These are phyloP conservation scores for Arxiozyma slooffiae DNA, from an alignment of 1,139 yeast species.

Conservation along the genomic window DNA sequence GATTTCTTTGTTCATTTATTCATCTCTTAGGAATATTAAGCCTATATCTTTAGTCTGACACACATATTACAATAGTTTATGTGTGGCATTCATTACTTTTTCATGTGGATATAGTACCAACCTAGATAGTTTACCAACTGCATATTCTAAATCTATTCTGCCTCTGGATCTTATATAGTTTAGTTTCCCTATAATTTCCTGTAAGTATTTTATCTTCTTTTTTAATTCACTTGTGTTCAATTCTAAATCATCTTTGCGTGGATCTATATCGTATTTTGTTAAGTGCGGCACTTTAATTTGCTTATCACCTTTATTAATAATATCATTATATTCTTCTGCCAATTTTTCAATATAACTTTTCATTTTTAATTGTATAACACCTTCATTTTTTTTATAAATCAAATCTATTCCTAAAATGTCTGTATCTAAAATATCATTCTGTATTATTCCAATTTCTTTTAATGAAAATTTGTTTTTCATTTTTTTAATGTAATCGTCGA, in stretches of 20 bases:
- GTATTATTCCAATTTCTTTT: slow-evolving; percentile 3
- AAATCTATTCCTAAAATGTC: slow-evolving; percentile 8
- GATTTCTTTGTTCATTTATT: background rate
- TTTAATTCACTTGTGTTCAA: background rate
- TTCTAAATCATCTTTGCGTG: background rate
- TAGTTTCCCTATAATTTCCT: background rate
- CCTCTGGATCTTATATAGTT: slow-evolving; percentile 2
- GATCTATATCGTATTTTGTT: background rate
- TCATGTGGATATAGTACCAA: slow-evolving; percentile 1
- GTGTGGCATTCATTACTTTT: background rate
- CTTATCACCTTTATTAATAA: no score
- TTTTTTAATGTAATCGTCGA: background rate
- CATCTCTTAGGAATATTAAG: background rate
- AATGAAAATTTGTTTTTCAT: slow-evolving; percentile 1
- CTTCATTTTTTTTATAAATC: background rate
- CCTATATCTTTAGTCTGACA: background rate
- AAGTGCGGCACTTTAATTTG: background rate
- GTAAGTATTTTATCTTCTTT: background rate
- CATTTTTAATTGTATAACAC: background rate
- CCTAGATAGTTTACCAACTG: slow-evolving; percentile 2
- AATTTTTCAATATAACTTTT: slow-evolving; percentile 2
- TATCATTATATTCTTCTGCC: background rate
- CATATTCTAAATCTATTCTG: slow-evolving; percentile 5
- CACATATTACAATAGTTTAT: slow-evolving; percentile 3
- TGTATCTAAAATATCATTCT: slow-evolving; percentile 1